phyloP scores from a whole-genome alignment of 2,329 filamentous ascomycete genomes.

The Chrysosporium keratinophilum region DNA sequence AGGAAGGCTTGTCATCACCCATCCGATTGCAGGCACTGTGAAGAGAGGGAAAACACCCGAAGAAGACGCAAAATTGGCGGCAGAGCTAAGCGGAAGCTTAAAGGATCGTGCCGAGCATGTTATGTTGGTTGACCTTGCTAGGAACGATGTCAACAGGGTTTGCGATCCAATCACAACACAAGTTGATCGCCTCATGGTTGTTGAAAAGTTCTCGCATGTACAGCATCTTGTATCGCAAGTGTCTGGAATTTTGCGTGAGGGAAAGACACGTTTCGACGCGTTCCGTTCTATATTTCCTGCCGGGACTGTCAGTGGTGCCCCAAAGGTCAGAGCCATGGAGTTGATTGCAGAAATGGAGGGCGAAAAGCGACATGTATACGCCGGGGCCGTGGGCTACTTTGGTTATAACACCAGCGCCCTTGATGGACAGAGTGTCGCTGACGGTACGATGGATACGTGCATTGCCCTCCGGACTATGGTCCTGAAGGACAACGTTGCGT shows the following conservation, averaged over 20 bases:
- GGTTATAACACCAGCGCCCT: constrained; percentile 66
- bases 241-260: constrained; percentile 72
- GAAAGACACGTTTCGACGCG: constrained; percentile 84
- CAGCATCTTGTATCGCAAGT: constrained; percentile 96
- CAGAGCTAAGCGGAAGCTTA: constrained; percentile 64
- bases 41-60: constrained; percentile 70
- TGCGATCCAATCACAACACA: constrained; percentile 82
- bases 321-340: constrained; percentile 95
- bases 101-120: constrained; percentile 95
- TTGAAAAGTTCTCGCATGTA: constrained; percentile 90
- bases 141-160: constrained; percentile 93
- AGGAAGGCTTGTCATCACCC: constrained; percentile 76
- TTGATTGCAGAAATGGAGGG: constrained; percentile 86
- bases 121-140: constrained; percentile 91
- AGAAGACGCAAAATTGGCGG: constrained; percentile 70
- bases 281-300: constrained; percentile 96
- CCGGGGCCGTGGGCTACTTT: constrained; percentile 93
- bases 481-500: constrained; percentile 80
- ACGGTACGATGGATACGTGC: constrained; percentile 87
- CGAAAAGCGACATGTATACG: constrained; percentile 92
- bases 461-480: constrained; percentile 85
- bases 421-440: constrained; percentile 49
- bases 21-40: constrained; percentile 93
- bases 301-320: constrained; percentile 87
- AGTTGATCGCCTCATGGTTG: constrained; percentile 89